Conservation (phyloP, 495 filamentous ascomycete species). For the Daldinia childiae region DNA sequence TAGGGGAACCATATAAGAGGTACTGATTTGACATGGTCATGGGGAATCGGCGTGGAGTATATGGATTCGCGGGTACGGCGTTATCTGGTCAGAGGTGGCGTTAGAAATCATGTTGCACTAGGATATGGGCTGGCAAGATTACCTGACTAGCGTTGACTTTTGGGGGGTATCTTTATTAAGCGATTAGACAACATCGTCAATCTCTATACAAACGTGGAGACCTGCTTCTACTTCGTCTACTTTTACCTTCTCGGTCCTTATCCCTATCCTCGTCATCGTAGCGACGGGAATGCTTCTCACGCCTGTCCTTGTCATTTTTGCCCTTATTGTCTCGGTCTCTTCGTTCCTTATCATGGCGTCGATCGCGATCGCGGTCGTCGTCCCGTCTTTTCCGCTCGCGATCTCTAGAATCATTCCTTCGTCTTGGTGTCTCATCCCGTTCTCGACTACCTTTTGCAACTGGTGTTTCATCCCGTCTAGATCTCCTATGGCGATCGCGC, state of each 20-base stretch:
- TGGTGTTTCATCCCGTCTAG: constrained; percentile 39
- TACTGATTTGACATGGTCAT: constrained; percentile 17
- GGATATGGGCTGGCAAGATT: constrained; percentile 29
- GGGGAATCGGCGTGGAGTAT: constrained; percentile 36
- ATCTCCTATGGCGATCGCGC: constrained; percentile 36
- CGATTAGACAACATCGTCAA: constrained; percentile 39
- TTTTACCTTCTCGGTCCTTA: constrained; percentile 26
- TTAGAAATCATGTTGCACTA: constrained; percentile 29
- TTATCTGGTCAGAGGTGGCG: constrained; percentile 23
- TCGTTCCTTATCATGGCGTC: constrained; percentile 39
- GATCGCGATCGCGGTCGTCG: constrained; percentile 40
- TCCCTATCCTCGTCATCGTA: constrained; percentile 42
- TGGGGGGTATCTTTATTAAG: constrained; percentile 38
- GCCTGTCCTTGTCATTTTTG: constrained; percentile 33
- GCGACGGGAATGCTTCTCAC: constrained; percentile 34
- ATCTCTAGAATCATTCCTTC: constrained; percentile 44
- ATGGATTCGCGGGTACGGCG: constrained; percentile 26
- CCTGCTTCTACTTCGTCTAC: constrained; percentile 44
- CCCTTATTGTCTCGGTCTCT: constrained; percentile 44
- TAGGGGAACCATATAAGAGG: background rate
- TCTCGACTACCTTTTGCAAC: constrained; percentile 24
- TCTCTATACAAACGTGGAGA: constrained; percentile 42
- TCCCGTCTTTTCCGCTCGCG: constrained; percentile 43
- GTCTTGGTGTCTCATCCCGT: constrained; percentile 45
- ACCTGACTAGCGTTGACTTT: constrained; percentile 31